phyloP scores from a whole-genome alignment of 169 alveolate genomes.

The Theileria equi region DNA sequence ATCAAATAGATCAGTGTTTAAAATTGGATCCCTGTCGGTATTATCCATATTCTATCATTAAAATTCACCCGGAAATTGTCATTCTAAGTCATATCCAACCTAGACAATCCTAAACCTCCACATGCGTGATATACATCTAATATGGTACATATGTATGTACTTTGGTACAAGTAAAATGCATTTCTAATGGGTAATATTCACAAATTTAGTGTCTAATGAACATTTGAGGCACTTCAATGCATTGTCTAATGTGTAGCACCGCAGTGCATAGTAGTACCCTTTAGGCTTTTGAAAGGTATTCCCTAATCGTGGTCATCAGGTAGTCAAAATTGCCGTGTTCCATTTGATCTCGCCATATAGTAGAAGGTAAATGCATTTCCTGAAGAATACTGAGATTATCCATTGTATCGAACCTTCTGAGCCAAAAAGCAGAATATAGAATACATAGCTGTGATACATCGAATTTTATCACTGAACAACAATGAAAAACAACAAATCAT shows the following conservation, averaged over 20 bases:
- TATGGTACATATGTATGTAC: neutral
- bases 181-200: neutral
- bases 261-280: slow-evolving; percentile 5
- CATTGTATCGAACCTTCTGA: slow-evolving; percentile 37
- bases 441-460: slow-evolving; percentile 4
- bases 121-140: neutral
- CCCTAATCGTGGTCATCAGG: slow-evolving; percentile 1
- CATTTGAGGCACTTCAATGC: slow-evolving; percentile 17
- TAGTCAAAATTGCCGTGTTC: slow-evolving; percentile 5
- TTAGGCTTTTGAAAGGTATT: slow-evolving; percentile 4
- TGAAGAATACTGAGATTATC: neutral
- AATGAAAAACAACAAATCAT: slow-evolving; percentile 14
- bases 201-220: neutral
- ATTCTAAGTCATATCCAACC: neutral
- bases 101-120: neutral
- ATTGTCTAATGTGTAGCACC: slow-evolving; percentile 30
- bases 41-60: slow-evolving; percentile 14
- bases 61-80: neutral
- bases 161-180: neutral
- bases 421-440: slow-evolving; percentile 17
- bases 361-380: neutral
- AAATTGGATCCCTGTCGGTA: neutral
- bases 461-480: slow-evolving; percentile 22
- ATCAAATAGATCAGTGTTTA: slow-evolving; percentile 7
- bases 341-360: neutral